Evolutionary conservation across 2,329 filamentous ascomycete species (phyloP).

Genomic region (Pyrenochaeta sp.): DNA sequence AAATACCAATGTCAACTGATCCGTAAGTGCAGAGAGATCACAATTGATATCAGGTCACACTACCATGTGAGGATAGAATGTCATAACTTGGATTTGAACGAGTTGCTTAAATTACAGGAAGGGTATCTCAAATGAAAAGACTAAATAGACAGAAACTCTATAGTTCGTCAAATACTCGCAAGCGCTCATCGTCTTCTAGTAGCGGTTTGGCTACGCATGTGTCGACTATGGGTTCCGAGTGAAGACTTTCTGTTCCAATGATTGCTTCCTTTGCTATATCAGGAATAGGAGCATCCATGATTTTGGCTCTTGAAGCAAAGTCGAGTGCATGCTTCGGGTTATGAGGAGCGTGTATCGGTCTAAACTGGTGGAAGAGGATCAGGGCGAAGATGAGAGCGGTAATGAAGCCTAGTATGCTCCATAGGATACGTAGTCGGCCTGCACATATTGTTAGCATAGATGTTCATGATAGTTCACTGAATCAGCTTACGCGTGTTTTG

Average conservation of each 20-base stretch:
- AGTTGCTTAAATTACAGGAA: not conserved
- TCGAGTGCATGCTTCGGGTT: slow-evolving; percentile 18
- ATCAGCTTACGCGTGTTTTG: slow-evolving; percentile 56
- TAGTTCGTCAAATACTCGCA: slow-evolving; percentile 35
- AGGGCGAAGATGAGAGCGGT: slow-evolving; percentile 57
- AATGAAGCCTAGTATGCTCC: slow-evolving; percentile 62
- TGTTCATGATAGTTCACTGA: not conserved
- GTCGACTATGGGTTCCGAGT: slow-evolving; percentile 12
- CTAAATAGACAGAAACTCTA: slow-evolving; percentile 12
- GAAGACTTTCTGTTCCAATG: no score
- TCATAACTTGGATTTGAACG: not conserved
- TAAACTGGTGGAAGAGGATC: slow-evolving; percentile 48
- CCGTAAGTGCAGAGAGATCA: no score
- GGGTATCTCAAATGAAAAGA: slow-evolving; percentile 26
- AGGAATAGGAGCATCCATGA: slow-evolving; percentile 40
- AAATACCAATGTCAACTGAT: no score
- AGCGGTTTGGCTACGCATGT: slow-evolving; percentile 5
- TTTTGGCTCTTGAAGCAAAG: slow-evolving; percentile 24
- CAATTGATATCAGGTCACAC: no score
- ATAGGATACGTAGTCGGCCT: slow-evolving; percentile 67
- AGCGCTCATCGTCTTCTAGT: slow-evolving; percentile 19
- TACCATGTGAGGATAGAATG: not conserved
- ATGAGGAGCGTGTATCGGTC: slow-evolving; percentile 17
- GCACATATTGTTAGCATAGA: slow-evolving; percentile 16
- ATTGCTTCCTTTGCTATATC: slow-evolving; percentile 45